These are phyloP conservation scores for Apophysomyces variabilis DNA, from an alignment of 371 early-diverging fungal species.

Conservation along the genomic window DNA sequence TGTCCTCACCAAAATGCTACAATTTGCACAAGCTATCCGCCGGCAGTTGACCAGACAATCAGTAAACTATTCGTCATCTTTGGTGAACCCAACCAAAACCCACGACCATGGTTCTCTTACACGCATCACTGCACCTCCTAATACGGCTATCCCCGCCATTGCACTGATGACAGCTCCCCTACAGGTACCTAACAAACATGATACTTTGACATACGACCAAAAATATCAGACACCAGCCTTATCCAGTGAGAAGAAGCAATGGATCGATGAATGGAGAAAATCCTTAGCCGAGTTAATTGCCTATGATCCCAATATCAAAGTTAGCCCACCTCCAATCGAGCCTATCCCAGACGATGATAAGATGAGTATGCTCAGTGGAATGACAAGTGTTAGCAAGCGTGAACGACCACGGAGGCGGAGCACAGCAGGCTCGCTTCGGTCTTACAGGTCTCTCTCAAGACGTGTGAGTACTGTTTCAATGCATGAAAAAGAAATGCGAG, in stretches of 20 bases:
- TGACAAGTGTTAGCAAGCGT: conserved; percentile 18
- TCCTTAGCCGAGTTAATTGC: conserved; percentile 24
- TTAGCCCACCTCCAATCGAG: conserved; percentile 21
- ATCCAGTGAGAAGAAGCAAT: conserved; percentile 22
- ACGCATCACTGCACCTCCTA: conserved; percentile 17
- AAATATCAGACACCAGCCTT: conserved; percentile 1
- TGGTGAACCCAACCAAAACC: neutral
- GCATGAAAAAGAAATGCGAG: conserved; percentile 1
- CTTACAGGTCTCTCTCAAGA: neutral
- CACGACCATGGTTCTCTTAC: neutral
- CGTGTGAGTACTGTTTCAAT: neutral
- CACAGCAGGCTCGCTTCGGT: conserved; percentile 1
- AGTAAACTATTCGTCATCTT: neutral
- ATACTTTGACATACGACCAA: conserved; percentile 1
- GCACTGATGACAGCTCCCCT: neutral
- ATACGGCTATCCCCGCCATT: neutral
- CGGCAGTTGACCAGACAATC: neutral
- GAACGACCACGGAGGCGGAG: neutral
- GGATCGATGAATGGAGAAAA: conserved; percentile 33
- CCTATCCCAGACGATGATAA: conserved; percentile 19
- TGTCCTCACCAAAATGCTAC: conserved; percentile 36
- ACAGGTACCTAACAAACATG: neutral
- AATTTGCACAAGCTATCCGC: conserved; percentile 10
- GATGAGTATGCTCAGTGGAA: conserved; percentile 15
- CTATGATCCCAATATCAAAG: conserved; percentile 18